Base-by-base conservation (phyloP, 345 rosid species). In the Eucalyptus fibrosa region DNA sequence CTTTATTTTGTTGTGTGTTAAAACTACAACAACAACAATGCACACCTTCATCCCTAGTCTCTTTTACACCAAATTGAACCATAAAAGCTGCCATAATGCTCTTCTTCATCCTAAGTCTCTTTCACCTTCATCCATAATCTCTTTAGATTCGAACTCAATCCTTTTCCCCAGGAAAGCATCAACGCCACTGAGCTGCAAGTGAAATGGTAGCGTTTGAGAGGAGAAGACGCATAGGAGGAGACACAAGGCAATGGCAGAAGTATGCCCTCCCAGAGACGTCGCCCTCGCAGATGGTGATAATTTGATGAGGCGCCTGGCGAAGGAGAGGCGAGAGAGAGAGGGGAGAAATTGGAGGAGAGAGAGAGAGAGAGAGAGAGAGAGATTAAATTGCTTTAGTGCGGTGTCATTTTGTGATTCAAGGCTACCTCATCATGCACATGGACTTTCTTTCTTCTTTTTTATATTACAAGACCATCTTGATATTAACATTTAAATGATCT, bases 191-290 rank as follows among this genome's bases (percentile, higher is more conserved):
- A 92, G 89, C 95, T 92, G 37, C 92, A 92, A 87, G 89, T 93
- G 87, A 96, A 96, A 93, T 91, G 94, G 51, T 49, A 91, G 86
- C 91, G 96, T 51, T 17, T 89, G 23, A 94, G 87, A 62, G 89
- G 91, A n/a, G 89, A 69, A 62, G 90, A 88, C 8, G 91, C 62
- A 55, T 87, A 30, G 24, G 89, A 89, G 59, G 77, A 86, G 26
- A 88, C 88, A 59, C 62, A 21, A 18, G 82, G 80, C 59, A 8
- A 21, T 81, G 37, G 5, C 50, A 65, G 89, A 88, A 89, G 86
- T 87, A 89, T 6, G 80, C n/a, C 44, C 89, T 88, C 42, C 67
- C n/a, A 5, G 67, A 28, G 7, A 60, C 2, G 32, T 60, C 67
- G 2, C 6, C n/a, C n/a, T 60, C 14, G 7, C 14, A 26, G 67